Base-by-base conservation (phyloP, 2,329 filamentous ascomycete species). In the Corniculantispora saksenae region DNA sequence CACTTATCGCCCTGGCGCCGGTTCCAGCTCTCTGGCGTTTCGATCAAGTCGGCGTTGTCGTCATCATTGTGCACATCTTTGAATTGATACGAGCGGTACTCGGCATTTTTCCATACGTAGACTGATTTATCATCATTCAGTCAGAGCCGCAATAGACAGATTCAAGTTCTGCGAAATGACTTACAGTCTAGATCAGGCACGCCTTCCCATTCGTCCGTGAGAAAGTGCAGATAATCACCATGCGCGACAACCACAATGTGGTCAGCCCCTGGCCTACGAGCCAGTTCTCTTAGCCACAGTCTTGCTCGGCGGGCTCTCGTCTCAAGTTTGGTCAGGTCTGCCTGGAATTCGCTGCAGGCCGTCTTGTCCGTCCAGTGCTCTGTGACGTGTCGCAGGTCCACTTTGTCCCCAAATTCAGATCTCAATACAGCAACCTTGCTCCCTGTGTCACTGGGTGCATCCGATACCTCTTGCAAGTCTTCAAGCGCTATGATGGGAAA, bases 181-280 rank as follows among this genome's bases (percentile, higher is more conserved):
- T 55, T 72, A 78, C 78, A 74, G 64, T 66, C 66, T 0, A 71
- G 67, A 2, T 80, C 69, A 72, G 72, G 68, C 32, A 80, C 81
- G 50, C 86, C 88, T 56, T 85, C 80, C 85, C 87, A 93, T 70
- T 94, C 91, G 69, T 91, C 84, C 1, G 90, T 93, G 63, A 94
- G 80, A 72, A 90, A 93, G 74, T 94, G 91, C 69, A 94, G 74
- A 68, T 91, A 89, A 2, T 89, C 90, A 1, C 91, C 91, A 72
- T 94, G 91, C 4, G 90, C 89, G 19, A 93, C 90, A 3, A 92
- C 80, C 0, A 89, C 84, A 38, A 94, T 86, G 69, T 92, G 83
- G 7, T 78, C 78, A 71, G 89, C 85, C 10, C 63, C 67, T 4
- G 73, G 71, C 81, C 85, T 66, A n/a, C n/a, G n/a, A 83, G 79